Percentiles rank a stretch among this genome's conserved stretches.
Conservation (phyloP, 2,329 filamentous ascomycete genomes). For the Diaporthe citri region DNA sequence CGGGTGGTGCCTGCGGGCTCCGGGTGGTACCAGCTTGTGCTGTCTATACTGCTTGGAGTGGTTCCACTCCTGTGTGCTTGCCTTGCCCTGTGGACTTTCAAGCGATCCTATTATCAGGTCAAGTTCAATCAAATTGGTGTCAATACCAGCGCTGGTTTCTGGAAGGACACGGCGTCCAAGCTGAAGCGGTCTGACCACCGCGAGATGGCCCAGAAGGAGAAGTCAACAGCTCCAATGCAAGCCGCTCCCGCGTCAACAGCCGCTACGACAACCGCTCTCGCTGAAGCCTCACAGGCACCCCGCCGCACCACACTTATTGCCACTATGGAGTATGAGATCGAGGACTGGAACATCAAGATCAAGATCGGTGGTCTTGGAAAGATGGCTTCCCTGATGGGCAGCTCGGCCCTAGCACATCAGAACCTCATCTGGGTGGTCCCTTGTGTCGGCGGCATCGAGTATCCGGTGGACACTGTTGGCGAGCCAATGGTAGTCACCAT, state of each 20-base stretch:
- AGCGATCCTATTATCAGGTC: conserved; percentile 63
- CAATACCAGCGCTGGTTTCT: conserved; percentile 45
- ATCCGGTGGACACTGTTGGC: conserved; percentile 69
- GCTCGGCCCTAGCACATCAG: conserved; percentile 70
- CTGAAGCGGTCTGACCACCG: conserved; percentile 33
- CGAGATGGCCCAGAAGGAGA: conserved; percentile 34
- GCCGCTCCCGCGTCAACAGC: conserved; percentile 44
- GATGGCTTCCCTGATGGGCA: conserved; percentile 78
- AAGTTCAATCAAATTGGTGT: conserved; percentile 72
- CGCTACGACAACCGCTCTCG: conserved; percentile 20
- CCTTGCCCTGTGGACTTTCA: conserved; percentile 66
- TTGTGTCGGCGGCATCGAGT: conserved; percentile 73
- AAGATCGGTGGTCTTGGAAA: conserved; percentile 79
- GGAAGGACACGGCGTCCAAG: conserved; percentile 41
- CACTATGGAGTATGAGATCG: conserved; percentile 74
- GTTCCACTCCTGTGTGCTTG: conserved; percentile 64
- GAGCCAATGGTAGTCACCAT: conserved; percentile 74
- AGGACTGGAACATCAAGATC: conserved; percentile 78
- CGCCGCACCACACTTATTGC: conserved; percentile 43
- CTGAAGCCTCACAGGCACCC: neutral
- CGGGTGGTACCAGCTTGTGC: conserved; percentile 62
- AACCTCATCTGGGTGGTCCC: conserved; percentile 76
- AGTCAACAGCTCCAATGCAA: conserved; percentile 45
- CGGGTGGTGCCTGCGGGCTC: conserved; percentile 65
- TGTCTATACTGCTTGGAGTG: conserved; percentile 65